Evolutionary conservation across 2,329 filamentous ascomycete species (phyloP).

Genomic region (Tricladium varicosporioides): DNA sequence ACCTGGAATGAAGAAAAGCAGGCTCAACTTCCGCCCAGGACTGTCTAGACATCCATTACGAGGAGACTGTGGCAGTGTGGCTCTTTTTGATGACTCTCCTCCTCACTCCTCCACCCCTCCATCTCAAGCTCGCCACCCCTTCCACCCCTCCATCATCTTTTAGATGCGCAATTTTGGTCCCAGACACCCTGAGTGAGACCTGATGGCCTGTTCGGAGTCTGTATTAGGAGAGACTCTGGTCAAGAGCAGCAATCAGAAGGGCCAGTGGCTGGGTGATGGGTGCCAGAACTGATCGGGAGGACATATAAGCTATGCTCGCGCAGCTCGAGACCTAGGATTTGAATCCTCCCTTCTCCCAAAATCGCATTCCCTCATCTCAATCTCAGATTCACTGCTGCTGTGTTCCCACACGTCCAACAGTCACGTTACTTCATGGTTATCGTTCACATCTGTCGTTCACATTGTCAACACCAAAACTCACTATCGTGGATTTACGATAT

Average conservation of each 20-base stretch:
- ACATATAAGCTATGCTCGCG: constrained; percentile 24
- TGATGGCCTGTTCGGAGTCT: constrained; percentile 15
- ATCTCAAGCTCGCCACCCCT: background rate
- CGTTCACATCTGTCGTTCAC: background rate
- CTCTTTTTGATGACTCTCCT: background rate
- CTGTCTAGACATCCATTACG: constrained; percentile 3
- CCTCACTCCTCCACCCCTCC: constrained; percentile 4
- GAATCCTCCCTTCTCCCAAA: constrained; percentile 13
- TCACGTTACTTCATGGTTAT: constrained; percentile 16
- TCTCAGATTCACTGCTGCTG: constrained; percentile 17
- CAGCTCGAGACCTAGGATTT: constrained; percentile 13
- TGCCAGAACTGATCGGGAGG: constrained; percentile 13
- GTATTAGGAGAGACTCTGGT: constrained; percentile 19
- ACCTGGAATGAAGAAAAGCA: no score
- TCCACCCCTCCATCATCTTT: constrained; percentile 4
- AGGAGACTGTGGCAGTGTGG: constrained; percentile 11
- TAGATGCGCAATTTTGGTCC: constrained; percentile 10
- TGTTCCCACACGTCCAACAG: constrained; percentile 18
- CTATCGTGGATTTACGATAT: background rate
- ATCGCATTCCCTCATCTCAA: constrained; percentile 13
- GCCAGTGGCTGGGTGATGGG: constrained; percentile 16
- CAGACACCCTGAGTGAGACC: constrained; percentile 23
- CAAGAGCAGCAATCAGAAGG: constrained; percentile 28
- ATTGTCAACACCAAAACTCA: background rate
- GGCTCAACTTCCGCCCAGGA: no score